A percentile compares a stretch with the other conserved stretches of the same genome.
Evolutionary conservation across 352 stramenopile species (phyloP).

Genomic region (Elongisporangium prolatum): DNA sequence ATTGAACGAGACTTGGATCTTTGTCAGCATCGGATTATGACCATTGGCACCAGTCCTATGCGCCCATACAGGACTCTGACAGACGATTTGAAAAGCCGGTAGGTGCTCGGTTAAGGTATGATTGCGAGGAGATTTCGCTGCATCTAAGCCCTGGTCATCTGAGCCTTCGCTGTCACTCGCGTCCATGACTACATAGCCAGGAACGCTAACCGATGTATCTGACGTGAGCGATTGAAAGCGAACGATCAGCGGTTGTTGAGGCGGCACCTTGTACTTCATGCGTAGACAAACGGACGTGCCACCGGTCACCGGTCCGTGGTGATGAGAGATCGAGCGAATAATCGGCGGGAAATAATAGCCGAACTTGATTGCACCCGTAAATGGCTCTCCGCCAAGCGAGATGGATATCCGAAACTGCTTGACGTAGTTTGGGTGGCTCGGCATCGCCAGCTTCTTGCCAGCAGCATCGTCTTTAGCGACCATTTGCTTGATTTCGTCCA

Average conservation of each 20-base stretch:
- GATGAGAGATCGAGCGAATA: constrained; percentile 55
- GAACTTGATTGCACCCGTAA: constrained; percentile 42
- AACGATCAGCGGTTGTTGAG: constrained; percentile 35
- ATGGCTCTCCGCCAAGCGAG: constrained; percentile 34
- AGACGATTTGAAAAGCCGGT: constrained; percentile 9
- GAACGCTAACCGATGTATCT: constrained; percentile 12
- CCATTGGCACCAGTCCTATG: constrained; percentile 1
- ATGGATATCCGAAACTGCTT: constrained; percentile 35
- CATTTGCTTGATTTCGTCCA: constrained; percentile 42
- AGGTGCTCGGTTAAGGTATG: not conserved
- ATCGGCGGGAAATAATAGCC: constrained; percentile 51
- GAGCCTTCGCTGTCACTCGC: not conserved
- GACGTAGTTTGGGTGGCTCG: constrained; percentile 5
- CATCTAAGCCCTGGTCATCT: not conserved
- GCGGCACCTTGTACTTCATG: constrained; percentile 72
- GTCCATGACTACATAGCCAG: constrained; percentile 2
- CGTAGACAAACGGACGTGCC: constrained; percentile 48
- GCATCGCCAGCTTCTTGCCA: constrained; percentile 2
- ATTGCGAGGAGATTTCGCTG: not conserved
- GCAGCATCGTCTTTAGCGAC: constrained; percentile 8
- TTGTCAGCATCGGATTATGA: constrained; percentile 47
- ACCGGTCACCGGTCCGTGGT: constrained; percentile 58
- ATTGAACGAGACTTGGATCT: constrained; percentile 72
- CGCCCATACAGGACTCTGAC: constrained; percentile 39
- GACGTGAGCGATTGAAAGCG: constrained; percentile 41